Evolutionary conservation across 163 green algal species (phyloP), one percentile per base, ranked within the genome.

Genomic region (Coccomyxa subellipsoidea): DNA sequence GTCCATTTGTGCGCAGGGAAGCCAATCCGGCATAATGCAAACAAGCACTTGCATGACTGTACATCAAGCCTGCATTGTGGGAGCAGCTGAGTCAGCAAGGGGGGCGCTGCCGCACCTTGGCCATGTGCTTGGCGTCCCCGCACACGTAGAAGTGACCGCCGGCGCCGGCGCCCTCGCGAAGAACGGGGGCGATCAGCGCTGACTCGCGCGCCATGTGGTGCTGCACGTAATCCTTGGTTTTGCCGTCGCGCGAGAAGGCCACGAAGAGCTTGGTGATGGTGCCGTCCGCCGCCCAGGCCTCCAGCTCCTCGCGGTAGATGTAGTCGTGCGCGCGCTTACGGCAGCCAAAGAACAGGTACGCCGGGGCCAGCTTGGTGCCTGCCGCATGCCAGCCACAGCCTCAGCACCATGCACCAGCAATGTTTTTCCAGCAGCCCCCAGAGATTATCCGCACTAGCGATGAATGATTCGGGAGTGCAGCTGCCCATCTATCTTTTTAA

Each of bases 181-280:
- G 15, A 27, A 77, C 29, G 7, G 37, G 31, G 2, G 4, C 7
- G 4, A 82, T 29, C 7, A 79, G 73, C 38, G 18, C 27, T 12
- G 76, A 75, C 18, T 84, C 31, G 8, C 54, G 8, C 15, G 70
- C 71, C 54, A 89, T 75, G 36, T 82, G 59, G 71, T 88, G 76
- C 73, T 89, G 88, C 40, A 89, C 89, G 75, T 90, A 87, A 27
- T 83, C 83, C 84, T 92, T 92, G 38, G 31, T 38, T 18, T 53
- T 0, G 18, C 82, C 69, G 25, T 76, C 82, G 0, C 87, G 77
- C 0, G 82, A 88, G 34, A 88, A 88, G 3, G 84, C 87, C 29
- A 86, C 69, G n/a, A 82, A 39, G 53, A 91, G 71, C 25, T 73
- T 53, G 23, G 54, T 79, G 15, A 90, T 34, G 7, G 81, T 80